Conservation (phyloP, 305 asterid genomes). For the Plantago coronopus region DNA sequence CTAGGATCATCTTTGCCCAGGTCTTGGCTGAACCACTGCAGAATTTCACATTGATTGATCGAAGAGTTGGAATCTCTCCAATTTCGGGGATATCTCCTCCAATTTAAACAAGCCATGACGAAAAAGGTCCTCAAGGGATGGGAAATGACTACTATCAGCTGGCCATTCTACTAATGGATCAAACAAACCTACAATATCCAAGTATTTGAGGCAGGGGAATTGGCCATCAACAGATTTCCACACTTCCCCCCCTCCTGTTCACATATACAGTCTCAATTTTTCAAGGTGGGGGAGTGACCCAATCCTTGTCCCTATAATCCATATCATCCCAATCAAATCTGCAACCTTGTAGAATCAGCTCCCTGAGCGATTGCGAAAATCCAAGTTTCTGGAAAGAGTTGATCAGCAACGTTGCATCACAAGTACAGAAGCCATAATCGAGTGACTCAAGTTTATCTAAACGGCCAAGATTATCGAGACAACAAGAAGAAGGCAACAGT, state of each 20-base stretch:
- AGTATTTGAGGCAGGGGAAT: not conserved
- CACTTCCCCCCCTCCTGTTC: not conserved
- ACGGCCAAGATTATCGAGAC: not conserved
- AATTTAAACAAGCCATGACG: not conserved
- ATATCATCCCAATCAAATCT: not conserved
- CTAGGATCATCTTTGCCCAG: not conserved
- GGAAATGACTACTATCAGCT: not conserved
- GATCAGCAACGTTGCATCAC: not conserved
- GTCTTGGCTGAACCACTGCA: not conserved
- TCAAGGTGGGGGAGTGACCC: conserved; percentile 4
- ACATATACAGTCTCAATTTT: not conserved
- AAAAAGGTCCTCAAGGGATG: conserved; percentile 1
- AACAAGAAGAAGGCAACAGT: too few species aligned
- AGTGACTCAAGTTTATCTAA: conserved; percentile 1
- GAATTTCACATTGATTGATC: not conserved
- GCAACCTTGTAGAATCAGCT: not conserved
- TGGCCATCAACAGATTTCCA: not conserved
- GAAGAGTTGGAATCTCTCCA: too few species aligned
- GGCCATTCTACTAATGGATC: not conserved
- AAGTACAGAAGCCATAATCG: not conserved
- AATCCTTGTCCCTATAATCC: not conserved
- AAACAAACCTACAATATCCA: not conserved
- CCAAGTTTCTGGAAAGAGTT: not conserved
- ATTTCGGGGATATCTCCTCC: too few species aligned
- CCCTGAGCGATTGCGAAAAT: not conserved